phyloP scores from a whole-genome alignment of 2,329 filamentous ascomycete species.

The Colletotrichum sp. region DNA sequence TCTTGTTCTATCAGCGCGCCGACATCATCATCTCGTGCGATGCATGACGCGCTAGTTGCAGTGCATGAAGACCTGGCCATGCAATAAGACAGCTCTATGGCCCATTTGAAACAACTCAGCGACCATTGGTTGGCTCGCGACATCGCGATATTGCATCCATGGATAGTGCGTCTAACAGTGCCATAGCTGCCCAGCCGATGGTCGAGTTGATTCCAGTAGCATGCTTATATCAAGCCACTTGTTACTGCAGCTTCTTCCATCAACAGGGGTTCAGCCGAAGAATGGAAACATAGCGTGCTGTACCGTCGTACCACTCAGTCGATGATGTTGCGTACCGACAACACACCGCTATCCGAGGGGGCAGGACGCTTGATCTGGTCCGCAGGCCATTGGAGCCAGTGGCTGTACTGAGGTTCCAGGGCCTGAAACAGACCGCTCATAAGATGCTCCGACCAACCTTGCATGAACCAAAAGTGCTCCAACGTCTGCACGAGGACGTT shows the following conservation, averaged over 20 bases:
- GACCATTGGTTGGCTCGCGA: neutral
- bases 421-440: conserved; percentile 8
- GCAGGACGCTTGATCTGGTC: neutral
- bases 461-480: conserved; percentile 25
- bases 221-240: neutral
- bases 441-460: conserved; percentile 24
- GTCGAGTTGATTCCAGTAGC: neutral
- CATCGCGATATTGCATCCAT: neutral
- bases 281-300: neutral
- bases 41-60: neutral
- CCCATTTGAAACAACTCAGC: neutral
- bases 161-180: neutral
- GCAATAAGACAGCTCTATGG: neutral
- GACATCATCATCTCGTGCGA: neutral
- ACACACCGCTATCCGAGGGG: conserved; percentile 26
- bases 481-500: conserved; percentile 18
- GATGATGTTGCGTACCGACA: conserved; percentile 19
- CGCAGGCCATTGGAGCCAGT: conserved; percentile 4
- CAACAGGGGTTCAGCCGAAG: neutral
- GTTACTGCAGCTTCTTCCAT: neutral
- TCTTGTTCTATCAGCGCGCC: neutral
- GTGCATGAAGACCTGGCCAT: neutral
- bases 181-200: neutral
- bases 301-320: neutral
- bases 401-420: neutral